Base-by-base conservation (phyloP, 768 basidiomycete genomes). In the Russula lepida region DNA sequence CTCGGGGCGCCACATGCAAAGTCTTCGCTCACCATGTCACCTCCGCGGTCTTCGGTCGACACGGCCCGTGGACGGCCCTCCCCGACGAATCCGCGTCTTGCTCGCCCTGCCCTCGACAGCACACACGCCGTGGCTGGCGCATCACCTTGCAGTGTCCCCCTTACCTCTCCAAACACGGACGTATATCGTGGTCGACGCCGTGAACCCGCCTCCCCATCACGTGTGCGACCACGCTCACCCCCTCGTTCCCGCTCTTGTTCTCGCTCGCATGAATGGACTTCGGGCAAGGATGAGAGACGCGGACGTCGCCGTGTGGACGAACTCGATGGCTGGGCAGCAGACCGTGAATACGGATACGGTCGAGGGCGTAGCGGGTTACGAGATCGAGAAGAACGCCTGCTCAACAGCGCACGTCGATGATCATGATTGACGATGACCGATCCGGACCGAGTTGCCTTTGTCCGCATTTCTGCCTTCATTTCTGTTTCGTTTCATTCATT, bases 311-410 rank as follows among this genome's bases (percentile, higher is more conserved):
- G 52, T 11, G 30, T 58, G 52, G 25, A 55, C 12, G 64, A 65
- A 54, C 54, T 63, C 11, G 62, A 65, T 46, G 64, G 64, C 23
- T 51, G 49, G 53, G 52, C n/a, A 17, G 21, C 37, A 33, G 64
- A 65, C 48, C 64, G 61, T 37, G 52, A 51, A 63, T 51, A 17
- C 19, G 64, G 64, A n/a, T 65, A 54, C 30, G 64, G 64, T 33
- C 55, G 60, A 28, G 63, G 63, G 11, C 63, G 63, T 25, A 64
- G 63, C 7, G 63, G 63, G 30, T 48, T 64, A 55, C 60, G 63
- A 12, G 63, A 63, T 39, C 63, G 63, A 17, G 63, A 30, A 12
- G 54, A 62, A 33, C 54, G 49, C 32, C 28, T 19, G 35, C 12
- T 23, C 28, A 35, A 2, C 6, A 37, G 61, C 23, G 44, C 15